phyloP scores from a whole-genome alignment of 257 asterid genomes.

The Nicotiana paniculata region DNA sequence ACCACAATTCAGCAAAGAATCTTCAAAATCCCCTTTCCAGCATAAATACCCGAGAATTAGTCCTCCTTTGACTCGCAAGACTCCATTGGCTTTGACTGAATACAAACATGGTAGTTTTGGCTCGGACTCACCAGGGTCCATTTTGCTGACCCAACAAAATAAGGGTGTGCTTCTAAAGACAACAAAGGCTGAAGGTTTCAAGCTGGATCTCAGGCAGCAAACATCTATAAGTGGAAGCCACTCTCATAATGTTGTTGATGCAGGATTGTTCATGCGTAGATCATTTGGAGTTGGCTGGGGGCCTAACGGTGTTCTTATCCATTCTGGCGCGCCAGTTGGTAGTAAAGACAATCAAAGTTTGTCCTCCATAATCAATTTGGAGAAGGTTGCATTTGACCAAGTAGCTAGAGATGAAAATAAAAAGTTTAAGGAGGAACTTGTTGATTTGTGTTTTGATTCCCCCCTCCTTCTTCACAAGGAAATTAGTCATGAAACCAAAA shows the following conservation, averaged over 20 bases:
- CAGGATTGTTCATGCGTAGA: slow-evolving; percentile 97
- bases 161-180: slow-evolving; percentile 48
- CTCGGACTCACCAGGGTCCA: slow-evolving; percentile 58
- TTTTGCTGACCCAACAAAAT: slow-evolving; percentile 74
- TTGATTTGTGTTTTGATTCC: slow-evolving; percentile 62
- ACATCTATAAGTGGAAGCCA: slow-evolving; percentile 63
- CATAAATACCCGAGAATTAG: slow-evolving; percentile 31
- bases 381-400: slow-evolving; percentile 75
- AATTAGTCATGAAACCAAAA: slow-evolving; percentile 50
- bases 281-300: slow-evolving; percentile 99
- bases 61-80: slow-evolving; percentile 57
- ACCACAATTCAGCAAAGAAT: slow-evolving; percentile 42
- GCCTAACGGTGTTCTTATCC: slow-evolving; percentile 87
- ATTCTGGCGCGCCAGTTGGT: slow-evolving; percentile 86
- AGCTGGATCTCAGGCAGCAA: slow-evolving; percentile 49
- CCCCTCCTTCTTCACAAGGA: slow-evolving; percentile 83
- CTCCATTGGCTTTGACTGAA: slow-evolving; percentile 82
- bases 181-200: slow-evolving; percentile 63
- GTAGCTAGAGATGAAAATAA: slow-evolving; percentile 66
- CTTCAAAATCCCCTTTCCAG: slow-evolving; percentile 52
- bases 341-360: slow-evolving; percentile 34
- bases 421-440: slow-evolving; percentile 53
- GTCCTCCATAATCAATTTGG: slow-evolving; percentile 78
- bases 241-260: slow-evolving; percentile 78
- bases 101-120: slow-evolving; percentile 64